Percentiles rank a stretch among this genome's conserved stretches.
Evolutionary conservation across 257 asterid species (phyloP).

Genomic region (Solanum gracilifrons): DNA sequence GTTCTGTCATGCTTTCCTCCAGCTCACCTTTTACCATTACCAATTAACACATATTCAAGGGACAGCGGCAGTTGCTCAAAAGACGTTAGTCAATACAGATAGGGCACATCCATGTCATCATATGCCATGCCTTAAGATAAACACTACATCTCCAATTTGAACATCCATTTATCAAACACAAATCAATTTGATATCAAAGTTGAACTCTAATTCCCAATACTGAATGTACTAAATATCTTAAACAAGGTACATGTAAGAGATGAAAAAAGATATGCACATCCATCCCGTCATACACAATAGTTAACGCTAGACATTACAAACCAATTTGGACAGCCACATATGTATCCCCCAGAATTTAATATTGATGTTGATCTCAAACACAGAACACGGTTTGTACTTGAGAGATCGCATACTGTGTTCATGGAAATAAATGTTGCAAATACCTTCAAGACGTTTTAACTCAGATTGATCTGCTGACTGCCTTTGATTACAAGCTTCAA

Average conservation of each 20-base stretch:
- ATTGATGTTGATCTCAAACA: background rate
- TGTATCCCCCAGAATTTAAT: background rate
- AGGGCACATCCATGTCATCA: background rate
- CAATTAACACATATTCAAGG: background rate
- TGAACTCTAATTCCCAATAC: background rate
- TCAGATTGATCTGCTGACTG: constrained; percentile 62
- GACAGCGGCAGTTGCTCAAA: background rate
- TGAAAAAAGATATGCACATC: constrained; percentile 1
- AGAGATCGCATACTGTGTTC: background rate
- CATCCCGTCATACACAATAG: constrained; percentile 1
- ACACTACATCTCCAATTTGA: background rate
- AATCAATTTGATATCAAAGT: background rate
- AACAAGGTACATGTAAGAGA: background rate
- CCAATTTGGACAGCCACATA: background rate
- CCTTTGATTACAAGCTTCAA: constrained; percentile 47
- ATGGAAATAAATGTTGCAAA: background rate
- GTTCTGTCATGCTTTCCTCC: constrained; percentile 85
- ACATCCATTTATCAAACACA: background rate
- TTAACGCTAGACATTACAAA: background rate
- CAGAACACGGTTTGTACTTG: background rate
- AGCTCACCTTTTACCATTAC: constrained; percentile 49
- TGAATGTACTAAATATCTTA: background rate
- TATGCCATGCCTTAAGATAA: background rate
- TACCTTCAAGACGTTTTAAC: constrained; percentile 72
- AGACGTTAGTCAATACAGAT: background rate